A percentile compares a stretch with the other conserved stretches of the same genome.
phyloP scores from a whole-genome alignment of 1,139 yeast genomes.

The Groenewaldozyma sp. region DNA sequence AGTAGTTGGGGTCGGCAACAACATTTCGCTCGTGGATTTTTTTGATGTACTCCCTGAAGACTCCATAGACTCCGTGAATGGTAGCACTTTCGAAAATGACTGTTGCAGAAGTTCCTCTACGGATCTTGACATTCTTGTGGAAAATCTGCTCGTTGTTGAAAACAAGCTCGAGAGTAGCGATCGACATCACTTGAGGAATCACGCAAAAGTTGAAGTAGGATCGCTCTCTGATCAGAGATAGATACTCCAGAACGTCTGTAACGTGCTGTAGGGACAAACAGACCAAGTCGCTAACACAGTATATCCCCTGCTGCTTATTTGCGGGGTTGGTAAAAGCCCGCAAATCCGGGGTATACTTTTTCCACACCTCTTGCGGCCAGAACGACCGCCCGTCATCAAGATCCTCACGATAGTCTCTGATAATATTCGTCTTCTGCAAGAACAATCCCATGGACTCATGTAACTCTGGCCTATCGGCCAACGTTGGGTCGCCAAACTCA shows the following conservation, averaged over 20 bases:
- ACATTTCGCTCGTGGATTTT: constrained; percentile 69
- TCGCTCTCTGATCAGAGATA: constrained; percentile 71
- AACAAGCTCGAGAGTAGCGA: constrained; percentile 81
- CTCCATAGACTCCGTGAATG: constrained; percentile 61
- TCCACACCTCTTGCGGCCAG: constrained; percentile 96
- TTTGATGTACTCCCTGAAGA: constrained; percentile 67
- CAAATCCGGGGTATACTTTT: constrained; percentile 47
- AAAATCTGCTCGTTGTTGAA: constrained; percentile 74
- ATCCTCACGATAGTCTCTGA: constrained; percentile 92
- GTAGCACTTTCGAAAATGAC: constrained; percentile 69
- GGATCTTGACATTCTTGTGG: constrained; percentile 67
- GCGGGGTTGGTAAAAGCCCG: constrained; percentile 48
- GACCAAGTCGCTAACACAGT: constrained; percentile 76
- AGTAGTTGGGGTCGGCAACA: constrained; percentile 79
- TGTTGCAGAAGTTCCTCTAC: constrained; percentile 83
- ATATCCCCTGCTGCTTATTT: constrained; percentile 40
- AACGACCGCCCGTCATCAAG: constrained; percentile 85
- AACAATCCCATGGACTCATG: constrained; percentile 91
- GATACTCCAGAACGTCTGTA: constrained; percentile 65
- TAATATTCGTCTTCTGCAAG: constrained; percentile 89
- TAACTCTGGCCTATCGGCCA: constrained; percentile 44
- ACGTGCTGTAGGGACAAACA: constrained; percentile 73
- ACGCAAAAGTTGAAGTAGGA: constrained; percentile 88
- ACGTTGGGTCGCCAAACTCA: constrained; percentile 37
- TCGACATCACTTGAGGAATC: constrained; percentile 97